Percentiles rank a stretch among this genome's conserved stretches.
These are phyloP conservation scores for Xylariaceae sp. DNA, from an alignment of 2,329 filamentous ascomycete genomes.

Conservation along the genomic window DNA sequence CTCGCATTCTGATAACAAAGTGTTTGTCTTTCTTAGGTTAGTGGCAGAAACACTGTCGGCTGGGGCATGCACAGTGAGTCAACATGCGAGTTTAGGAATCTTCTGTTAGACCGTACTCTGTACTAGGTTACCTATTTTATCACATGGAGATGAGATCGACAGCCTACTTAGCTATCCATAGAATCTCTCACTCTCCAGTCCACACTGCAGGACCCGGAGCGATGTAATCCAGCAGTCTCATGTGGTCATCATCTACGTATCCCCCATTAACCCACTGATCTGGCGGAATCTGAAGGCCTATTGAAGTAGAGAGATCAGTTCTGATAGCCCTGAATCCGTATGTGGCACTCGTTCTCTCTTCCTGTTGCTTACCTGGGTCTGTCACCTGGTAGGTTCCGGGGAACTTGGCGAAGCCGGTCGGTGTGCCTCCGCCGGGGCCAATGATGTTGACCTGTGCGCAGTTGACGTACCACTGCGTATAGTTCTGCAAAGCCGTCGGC, in stretches of 20 bases:
- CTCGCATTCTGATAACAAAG: too few species aligned
- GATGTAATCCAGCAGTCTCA: background rate
- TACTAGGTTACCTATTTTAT: too few species aligned
- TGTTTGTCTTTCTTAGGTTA: too few species aligned
- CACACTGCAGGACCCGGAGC: background rate
- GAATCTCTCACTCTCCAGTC: background rate
- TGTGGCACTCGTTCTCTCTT: background rate
- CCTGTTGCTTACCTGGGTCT: slow-evolving; percentile 1
- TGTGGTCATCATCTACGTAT: background rate
- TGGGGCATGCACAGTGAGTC: too few species aligned
- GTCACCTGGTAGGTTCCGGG: slow-evolving; percentile 1
- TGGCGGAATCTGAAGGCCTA: background rate
- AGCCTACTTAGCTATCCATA: too few species aligned
- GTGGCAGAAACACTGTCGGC: too few species aligned
- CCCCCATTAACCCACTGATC: background rate
- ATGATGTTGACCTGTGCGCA: slow-evolving; percentile 7
- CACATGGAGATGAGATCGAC: too few species aligned
- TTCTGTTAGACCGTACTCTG: too few species aligned
- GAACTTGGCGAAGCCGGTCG: background rate
- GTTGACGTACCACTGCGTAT: slow-evolving; percentile 1
- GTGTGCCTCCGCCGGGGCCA: slow-evolving; percentile 4
- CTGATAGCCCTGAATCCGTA: background rate
- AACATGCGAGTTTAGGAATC: too few species aligned
- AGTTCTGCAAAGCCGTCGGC: background rate
- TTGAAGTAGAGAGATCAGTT: background rate